These are phyloP conservation scores for Krasilnikovozyma curviuscula DNA, from an alignment of 768 basidiomycete species.

Conservation along the genomic window DNA sequence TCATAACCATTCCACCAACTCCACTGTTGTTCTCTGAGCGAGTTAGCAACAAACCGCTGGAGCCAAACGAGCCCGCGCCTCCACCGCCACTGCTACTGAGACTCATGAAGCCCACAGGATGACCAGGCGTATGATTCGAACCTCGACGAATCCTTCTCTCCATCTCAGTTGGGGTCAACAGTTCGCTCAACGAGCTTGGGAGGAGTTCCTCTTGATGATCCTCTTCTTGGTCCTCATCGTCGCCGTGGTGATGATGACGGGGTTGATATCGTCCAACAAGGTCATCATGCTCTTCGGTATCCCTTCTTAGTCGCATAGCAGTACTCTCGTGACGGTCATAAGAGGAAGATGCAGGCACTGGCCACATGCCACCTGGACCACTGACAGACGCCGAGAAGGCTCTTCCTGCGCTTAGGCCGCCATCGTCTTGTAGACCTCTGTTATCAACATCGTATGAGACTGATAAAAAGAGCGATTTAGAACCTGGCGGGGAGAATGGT, in stretches of 20 bases:
- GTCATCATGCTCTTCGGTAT: neutral
- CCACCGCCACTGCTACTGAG: no score
- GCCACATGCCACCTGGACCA: neutral
- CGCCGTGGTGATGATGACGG: conserved; percentile 21
- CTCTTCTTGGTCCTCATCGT: conserved; percentile 40
- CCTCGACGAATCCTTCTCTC: conserved; percentile 44
- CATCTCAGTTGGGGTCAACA: conserved; percentile 73
- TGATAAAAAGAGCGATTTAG: conserved; percentile 38
- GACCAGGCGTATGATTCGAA: no score
- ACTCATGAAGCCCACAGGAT: no score
- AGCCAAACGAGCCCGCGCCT: no score
- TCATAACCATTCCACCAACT: no score
- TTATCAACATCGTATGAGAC: conserved; percentile 21
- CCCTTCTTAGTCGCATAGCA: neutral
- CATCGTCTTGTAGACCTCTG: no score
- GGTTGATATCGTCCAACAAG: neutral
- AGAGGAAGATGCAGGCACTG: neutral
- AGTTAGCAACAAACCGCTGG: no score
- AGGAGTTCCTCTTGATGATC: conserved; percentile 44
- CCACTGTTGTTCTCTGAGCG: no score
- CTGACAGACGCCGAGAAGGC: conserved; percentile 1
- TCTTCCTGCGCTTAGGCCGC: neutral
- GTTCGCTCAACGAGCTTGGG: conserved; percentile 68
- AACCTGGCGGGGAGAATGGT: conserved; percentile 58
- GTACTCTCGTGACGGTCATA: neutral